A percentile compares a stretch with the other conserved stretches of the same genome.
phyloP scores from a whole-genome alignment of 2,329 filamentous ascomycete genomes.

The Fusarium sp. region DNA sequence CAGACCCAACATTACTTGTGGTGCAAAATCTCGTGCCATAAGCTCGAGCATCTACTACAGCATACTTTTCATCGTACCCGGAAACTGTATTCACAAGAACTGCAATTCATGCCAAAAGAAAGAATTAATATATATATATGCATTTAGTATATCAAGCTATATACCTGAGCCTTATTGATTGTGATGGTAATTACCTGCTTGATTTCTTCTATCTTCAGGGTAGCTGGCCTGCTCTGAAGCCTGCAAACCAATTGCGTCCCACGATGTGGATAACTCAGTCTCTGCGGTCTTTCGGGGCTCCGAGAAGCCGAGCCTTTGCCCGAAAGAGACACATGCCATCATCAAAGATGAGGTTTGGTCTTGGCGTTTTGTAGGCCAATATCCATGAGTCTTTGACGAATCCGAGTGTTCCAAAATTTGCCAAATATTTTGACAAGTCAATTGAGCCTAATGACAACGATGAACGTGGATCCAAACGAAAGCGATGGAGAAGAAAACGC shows the following conservation, averaged over 20 bases:
- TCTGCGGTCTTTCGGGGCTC: not conserved
- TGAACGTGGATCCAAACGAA: not conserved
- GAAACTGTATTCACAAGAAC: rapidly evolving
- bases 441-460: not conserved
- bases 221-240: not conserved
- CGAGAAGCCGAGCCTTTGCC: not conserved
- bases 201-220: not conserved
- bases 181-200: rapidly evolving
- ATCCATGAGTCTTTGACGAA: not conserved
- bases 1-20: rapidly evolving
- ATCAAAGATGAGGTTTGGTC: not conserved
- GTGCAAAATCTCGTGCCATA: not conserved
- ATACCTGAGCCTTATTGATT: rapidly evolving
- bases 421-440: not conserved
- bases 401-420: not conserved
- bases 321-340: not conserved
- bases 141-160: too few relatives aligned
- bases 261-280: not conserved
- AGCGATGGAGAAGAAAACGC: not conserved
- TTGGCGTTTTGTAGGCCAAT: not conserved
- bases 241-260: not conserved
- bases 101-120: rapidly evolving
- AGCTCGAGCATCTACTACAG: rapidly evolving
- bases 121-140: rapidly evolving
- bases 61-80: rapidly evolving